phyloP scores from a whole-genome alignment of 108 stramenopile genomes.

The Tribonema minus region DNA sequence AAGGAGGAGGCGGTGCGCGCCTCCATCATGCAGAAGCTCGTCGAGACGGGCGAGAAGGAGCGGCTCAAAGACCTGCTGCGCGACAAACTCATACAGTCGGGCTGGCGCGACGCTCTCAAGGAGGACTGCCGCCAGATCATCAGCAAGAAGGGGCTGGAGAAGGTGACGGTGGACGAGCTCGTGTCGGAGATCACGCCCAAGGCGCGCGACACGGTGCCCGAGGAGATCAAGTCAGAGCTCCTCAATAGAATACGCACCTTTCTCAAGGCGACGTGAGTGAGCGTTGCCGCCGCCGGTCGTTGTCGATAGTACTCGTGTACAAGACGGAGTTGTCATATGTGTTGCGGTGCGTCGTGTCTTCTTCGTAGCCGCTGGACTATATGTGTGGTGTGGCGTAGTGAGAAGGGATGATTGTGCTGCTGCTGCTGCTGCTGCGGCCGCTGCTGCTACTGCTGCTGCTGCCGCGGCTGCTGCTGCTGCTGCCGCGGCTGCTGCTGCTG shows the following conservation, averaged over 20 bases:
- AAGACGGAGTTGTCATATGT: no score
- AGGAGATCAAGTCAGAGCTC: conserved; percentile 63
- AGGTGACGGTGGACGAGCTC: conserved; percentile 67
- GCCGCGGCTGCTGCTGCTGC: no score
- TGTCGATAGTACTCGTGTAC: no score
- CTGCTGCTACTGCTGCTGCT: no score
- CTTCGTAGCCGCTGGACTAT: no score
- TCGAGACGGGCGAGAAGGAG: conserved; percentile 66
- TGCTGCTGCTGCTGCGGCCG: no score
- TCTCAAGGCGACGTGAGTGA: conserved; percentile 55
- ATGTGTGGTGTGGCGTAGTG: no score
- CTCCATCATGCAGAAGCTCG: conserved; percentile 63
- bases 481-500: no score
- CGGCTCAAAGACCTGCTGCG: conserved; percentile 63
- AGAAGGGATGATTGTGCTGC: no score
- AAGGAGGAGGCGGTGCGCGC: conserved; percentile 55
- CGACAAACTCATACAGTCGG: conserved; percentile 64
- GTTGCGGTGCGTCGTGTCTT: no score
- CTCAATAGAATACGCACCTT: conserved; percentile 62
- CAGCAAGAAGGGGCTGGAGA: conserved; percentile 63
- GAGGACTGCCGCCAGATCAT: conserved; percentile 61
- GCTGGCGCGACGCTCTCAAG: conserved; percentile 68
- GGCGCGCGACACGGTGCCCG: conserved; percentile 65
- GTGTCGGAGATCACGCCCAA: conserved; percentile 65
- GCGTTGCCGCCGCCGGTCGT: no score